Conservation (phyloP, 2,329 filamentous ascomycete species). For the Septoria petroselini region DNA sequence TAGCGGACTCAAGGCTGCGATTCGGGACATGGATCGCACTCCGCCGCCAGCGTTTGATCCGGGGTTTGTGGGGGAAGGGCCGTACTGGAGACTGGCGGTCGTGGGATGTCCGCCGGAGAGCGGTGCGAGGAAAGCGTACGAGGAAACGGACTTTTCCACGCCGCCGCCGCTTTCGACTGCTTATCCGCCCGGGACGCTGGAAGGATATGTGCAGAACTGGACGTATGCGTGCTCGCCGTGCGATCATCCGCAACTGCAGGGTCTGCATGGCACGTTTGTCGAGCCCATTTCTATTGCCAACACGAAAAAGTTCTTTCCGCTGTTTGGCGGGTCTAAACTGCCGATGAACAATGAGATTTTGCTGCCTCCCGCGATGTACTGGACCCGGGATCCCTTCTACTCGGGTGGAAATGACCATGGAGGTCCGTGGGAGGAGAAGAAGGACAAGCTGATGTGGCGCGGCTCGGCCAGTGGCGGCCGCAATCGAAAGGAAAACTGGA, state of each 20-base stretch:
- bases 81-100: conserved; percentile 46
- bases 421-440: conserved; percentile 44
- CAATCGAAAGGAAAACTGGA: conserved; percentile 59
- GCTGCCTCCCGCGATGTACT: conserved; percentile 51
- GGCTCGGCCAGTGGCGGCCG: conserved; percentile 50
- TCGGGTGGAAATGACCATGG: conserved; percentile 42
- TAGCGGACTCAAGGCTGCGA: conserved; percentile 29
- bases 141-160: conserved; percentile 40
- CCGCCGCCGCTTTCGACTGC: conserved; percentile 37
- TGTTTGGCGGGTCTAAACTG: conserved; percentile 52
- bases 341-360: conserved; percentile 53
- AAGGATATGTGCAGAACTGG: conserved; percentile 51
- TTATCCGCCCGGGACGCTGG: conserved; percentile 36
- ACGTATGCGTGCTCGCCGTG: conserved; percentile 47
- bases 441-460: conserved; percentile 46
- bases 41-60: conserved; percentile 33
- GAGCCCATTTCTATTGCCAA: conserved; percentile 48
- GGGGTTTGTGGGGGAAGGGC: conserved; percentile 34
- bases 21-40: conserved; percentile 31
- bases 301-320: conserved; percentile 46
- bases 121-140: conserved; percentile 37
- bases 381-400: conserved; percentile 46
- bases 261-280: conserved; percentile 49
- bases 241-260: conserved; percentile 45
- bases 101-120: conserved; percentile 43